phyloP scores from a whole-genome alignment of 2,329 filamentous ascomycete genomes.

The Parastagonospora avenae region DNA sequence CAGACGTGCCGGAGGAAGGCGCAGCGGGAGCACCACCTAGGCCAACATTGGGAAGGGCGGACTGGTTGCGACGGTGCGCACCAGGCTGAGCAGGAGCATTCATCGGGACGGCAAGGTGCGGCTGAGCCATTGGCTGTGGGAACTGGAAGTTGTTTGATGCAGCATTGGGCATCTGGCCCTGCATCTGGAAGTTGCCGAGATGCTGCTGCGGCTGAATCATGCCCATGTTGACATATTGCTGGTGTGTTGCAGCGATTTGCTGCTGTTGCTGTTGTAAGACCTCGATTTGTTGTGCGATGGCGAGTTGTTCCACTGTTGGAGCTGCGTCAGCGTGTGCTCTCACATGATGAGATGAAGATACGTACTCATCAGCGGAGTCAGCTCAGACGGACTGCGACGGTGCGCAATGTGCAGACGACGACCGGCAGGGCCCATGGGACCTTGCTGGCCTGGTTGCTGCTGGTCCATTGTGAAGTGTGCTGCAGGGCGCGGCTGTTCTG shows the following conservation, averaged over 20 bases:
- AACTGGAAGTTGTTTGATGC: conserved; percentile 87
- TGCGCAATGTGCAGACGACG: conserved; percentile 97
- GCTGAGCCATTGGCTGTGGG: conserved; percentile 62
- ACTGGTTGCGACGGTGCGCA: conserved; percentile 97
- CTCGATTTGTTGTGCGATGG: conserved; percentile 97
- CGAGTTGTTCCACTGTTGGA: conserved; percentile 86
- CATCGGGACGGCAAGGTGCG: conserved; percentile 71
- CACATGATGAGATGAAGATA: conserved; percentile 40
- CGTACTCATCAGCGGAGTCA: conserved; percentile 97
- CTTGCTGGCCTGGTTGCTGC: conserved; percentile 62
- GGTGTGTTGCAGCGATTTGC: conserved; percentile 93
- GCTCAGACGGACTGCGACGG: conserved; percentile 93
- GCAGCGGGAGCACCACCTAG: conserved; percentile 85
- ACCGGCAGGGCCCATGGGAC: conserved; percentile 71
- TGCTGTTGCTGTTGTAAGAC: conserved; percentile 97
- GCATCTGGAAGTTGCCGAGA: conserved; percentile 63
- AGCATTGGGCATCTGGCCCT: conserved; percentile 78
- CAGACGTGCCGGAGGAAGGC: conserved; percentile 84
- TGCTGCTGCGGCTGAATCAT: conserved; percentile 87
- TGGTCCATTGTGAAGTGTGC: conserved; percentile 50
- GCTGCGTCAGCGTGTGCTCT: conserved; percentile 27
- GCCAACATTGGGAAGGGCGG: conserved; percentile 88
- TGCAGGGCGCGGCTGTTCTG: conserved; percentile 28
- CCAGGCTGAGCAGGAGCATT: conserved; percentile 76
- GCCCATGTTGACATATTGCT: conserved; percentile 97